phyloP scores from a whole-genome alignment of 2,329 filamentous ascomycete species.

The Dothideomycetes sp. region DNA sequence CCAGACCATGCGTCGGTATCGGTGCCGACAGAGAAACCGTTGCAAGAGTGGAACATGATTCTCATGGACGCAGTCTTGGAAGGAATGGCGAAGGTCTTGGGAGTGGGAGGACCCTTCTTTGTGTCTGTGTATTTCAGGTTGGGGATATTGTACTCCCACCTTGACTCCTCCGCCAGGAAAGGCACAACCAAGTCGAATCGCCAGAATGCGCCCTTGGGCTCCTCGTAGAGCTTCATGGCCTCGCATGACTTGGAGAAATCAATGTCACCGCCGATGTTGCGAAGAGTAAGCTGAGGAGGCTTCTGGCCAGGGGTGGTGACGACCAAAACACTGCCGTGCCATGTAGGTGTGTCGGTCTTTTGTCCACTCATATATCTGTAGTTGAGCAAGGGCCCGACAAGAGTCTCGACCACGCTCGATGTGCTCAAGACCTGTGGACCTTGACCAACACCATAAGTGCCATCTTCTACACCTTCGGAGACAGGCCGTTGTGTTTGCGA shows the following conservation, averaged over 20 bases:
- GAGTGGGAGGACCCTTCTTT: slow-evolving; percentile 22
- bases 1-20: slow-evolving; percentile 55
- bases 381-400: slow-evolving; percentile 67
- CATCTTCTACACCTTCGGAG: slow-evolving; percentile 13
- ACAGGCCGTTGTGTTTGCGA: neutral
- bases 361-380: slow-evolving; percentile 62
- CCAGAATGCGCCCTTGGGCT: slow-evolving; percentile 51
- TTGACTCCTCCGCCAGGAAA: slow-evolving; percentile 62
- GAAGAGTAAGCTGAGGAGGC: slow-evolving; percentile 52
- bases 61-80: slow-evolving; percentile 56
- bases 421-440: slow-evolving; percentile 38
- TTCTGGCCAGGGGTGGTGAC: slow-evolving; percentile 65
- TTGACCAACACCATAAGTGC: slow-evolving; percentile 29
- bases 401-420: slow-evolving; percentile 43
- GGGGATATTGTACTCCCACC: slow-evolving; percentile 70
- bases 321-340: slow-evolving; percentile 79
- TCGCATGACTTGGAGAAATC: slow-evolving; percentile 28
- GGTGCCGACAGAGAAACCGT: slow-evolving; percentile 58
- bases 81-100: slow-evolving; percentile 49
- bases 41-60: slow-evolving; percentile 62
- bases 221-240: slow-evolving; percentile 51
- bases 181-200: slow-evolving; percentile 51
- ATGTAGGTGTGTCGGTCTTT: slow-evolving; percentile 40
- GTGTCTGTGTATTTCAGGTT: slow-evolving; percentile 52
- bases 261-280: slow-evolving; percentile 33